Evolutionary conservation across 306 rosid species (phyloP).

Genomic region (Sphenostylis stenocarpa): DNA sequence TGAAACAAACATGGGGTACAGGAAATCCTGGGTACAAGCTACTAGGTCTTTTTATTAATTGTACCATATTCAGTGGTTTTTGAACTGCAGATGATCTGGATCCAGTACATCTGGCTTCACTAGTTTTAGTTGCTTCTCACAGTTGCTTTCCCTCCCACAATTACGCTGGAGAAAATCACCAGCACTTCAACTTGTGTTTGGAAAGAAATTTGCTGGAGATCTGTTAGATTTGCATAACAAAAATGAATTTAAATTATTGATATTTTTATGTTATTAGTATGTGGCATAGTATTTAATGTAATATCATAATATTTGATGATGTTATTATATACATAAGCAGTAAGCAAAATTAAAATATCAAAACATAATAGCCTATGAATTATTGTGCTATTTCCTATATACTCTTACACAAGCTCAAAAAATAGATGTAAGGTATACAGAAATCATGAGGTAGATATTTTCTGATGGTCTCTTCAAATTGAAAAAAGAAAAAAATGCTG

Average conservation of each 20-base stretch:
- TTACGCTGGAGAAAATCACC: background rate
- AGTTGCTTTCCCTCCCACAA: background rate
- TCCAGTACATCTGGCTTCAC: background rate
- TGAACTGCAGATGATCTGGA: conserved; percentile 2
- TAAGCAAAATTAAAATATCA: background rate
- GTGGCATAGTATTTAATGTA: background rate
- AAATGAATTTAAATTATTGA: background rate
- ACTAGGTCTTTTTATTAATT: conserved; percentile 5
- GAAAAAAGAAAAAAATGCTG: too few species aligned
- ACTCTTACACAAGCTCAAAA: background rate
- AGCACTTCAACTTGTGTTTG: too few species aligned
- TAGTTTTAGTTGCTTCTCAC: background rate
- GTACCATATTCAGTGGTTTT: conserved; percentile 4
- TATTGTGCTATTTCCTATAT: background rate
- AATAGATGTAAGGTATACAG: background rate
- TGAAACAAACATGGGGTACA: background rate
- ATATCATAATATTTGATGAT: background rate
- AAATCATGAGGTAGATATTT: background rate
- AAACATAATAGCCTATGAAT: background rate
- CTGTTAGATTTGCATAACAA: background rate
- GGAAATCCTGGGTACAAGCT: background rate
- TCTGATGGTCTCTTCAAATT: background rate
- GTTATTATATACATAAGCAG: background rate
- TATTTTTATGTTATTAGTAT: background rate
- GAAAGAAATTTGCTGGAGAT: too few species aligned